Evolutionary conservation across 352 stramenopile species (phyloP), one percentile per base, ranked within the genome.

Genomic region (Stephanocyclus meneghinianus): DNA sequence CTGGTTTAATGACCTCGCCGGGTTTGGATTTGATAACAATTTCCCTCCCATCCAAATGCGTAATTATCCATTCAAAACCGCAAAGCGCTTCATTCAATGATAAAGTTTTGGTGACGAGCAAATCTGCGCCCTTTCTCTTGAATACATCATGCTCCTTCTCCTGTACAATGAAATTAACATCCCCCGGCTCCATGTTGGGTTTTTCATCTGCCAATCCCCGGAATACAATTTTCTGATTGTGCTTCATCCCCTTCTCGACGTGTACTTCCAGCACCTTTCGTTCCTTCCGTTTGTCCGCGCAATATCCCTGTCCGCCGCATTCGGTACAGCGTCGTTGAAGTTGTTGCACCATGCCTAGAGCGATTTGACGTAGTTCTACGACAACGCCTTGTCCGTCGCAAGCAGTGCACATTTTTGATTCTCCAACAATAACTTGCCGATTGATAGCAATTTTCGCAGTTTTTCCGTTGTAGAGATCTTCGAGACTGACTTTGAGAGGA

Each of bases 401-500:
- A 64, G 92, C 96, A 51, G 92, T 85, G 79, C 97, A 99, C 60
- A 91, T 92, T 80, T 96, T 97, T 65, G 97, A 91, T 13, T 95
- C 94, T n/a, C 97, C 97, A 47, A 96, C 92, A 45, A 97, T 97
- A 45, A 97, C 96, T 81, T 98, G 96, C 44, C 97, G 95, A 78
- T 97, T 98, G 61, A 99, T 95, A 3, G 96, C 96, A 44, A 99
- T 88, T 79, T 98, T 98, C 55, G 98, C 95, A 6, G 95, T 99
- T 89, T 99, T 99, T 83, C 97, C 97, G 78, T 99, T 99, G 94
- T 99, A 99, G 61, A 99, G 86, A 80, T 99, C 97, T 85, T 99
- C 97, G 56, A 99, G 90, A 67, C 94, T 97, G 35, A 99, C 96
- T 84, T 97, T 97, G 65, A 98, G 88, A 40, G 95, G 94, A 89